phyloP scores from a whole-genome alignment of 1,139 yeast genomes.

The Taiozyma sp. region DNA sequence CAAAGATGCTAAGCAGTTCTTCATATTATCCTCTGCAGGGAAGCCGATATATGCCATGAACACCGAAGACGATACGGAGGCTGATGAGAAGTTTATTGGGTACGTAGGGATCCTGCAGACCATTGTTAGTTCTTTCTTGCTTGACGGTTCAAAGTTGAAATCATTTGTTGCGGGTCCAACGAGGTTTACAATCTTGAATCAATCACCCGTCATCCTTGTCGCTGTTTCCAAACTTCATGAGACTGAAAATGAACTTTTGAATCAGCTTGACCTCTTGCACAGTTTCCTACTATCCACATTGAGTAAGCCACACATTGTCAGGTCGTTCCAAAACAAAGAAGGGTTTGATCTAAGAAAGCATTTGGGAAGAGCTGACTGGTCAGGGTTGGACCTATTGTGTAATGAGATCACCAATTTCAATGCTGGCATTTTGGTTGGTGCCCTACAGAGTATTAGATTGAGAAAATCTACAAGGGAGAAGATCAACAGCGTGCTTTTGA shows the following conservation, averaged over 20 bases:
- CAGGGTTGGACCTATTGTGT: constrained; percentile 58
- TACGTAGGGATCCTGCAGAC: constrained; percentile 59
- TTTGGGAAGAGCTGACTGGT: constrained; percentile 62
- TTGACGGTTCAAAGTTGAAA: constrained; percentile 29
- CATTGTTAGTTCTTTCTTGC: constrained; percentile 32
- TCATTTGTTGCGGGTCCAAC: constrained; percentile 39
- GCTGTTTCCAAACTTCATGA: constrained; percentile 61
- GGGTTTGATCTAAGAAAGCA: constrained; percentile 79
- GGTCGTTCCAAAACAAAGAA: constrained; percentile 64
- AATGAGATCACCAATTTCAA: constrained; percentile 44
- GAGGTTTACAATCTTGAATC: constrained; percentile 55
- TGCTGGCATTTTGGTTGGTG: constrained; percentile 54
- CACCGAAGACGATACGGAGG: constrained; percentile 12
- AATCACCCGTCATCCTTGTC: constrained; percentile 67
- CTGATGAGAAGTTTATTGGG: constrained; percentile 64
- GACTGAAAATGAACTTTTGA: constrained; percentile 46
- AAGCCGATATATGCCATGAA: constrained; percentile 79
- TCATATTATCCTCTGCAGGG: constrained; percentile 86
- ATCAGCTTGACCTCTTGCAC: constrained; percentile 71
- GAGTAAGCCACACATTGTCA: constrained; percentile 66
- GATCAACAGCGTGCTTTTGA: constrained; percentile 38
- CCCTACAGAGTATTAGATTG: constrained; percentile 52
- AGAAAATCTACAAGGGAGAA: constrained; percentile 40
- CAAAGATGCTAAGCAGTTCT: constrained; percentile 56
- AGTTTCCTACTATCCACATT: constrained; percentile 76